Evolutionary conservation across 768 basidiomycete genomes (phyloP), one percentile per base, ranked within the genome.

Genomic region (Tricholoma bakamatsutake): DNA sequence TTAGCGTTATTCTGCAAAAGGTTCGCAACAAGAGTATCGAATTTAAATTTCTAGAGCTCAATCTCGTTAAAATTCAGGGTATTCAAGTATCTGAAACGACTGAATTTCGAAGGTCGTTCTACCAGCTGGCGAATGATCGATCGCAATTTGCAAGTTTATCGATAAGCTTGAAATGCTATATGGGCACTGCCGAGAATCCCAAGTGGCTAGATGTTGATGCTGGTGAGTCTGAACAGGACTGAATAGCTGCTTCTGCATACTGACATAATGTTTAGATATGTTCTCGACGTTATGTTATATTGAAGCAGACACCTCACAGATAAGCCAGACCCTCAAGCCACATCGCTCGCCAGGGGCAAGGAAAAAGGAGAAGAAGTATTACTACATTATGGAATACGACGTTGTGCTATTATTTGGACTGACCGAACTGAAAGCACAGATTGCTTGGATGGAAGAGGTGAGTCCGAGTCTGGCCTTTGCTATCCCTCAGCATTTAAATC

Each of bases 21-120:
- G 68, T 66, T 18, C 18, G 40, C 17, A 3, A 13, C 6, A 2
- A 17, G 39, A 13, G 17, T 40, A n/a, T 40, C 5, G 6, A 24
- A 3, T 24, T 24, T 24, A 24, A 5, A 40, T 40, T 18, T 17
- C 39, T 17, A n/a, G 15, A 37, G 5, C 37, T n/a, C 12, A 35
- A 35, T 3, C 1, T 12, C 4, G 34, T 35, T 35, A 4, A 11
- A 9, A 15, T 37, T 15, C 31, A 80, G 78, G 62, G 73, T 68
- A 54, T 76, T 66, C 67, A 68, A 68, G 62, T 68, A 9, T 60
- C 62, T 6, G 63, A 67, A 59, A 62, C 52, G 5, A 57, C 52
- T 11, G 63, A 62, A 40, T 68, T 66, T 46, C 56, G 63, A 13
- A 49, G 49, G 6, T 30, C 57, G 35, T 64, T 57, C 37, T 34